Evolutionary conservation across 2,329 filamentous ascomycete species (phyloP).

Genomic region (Coniella lustricola): DNA sequence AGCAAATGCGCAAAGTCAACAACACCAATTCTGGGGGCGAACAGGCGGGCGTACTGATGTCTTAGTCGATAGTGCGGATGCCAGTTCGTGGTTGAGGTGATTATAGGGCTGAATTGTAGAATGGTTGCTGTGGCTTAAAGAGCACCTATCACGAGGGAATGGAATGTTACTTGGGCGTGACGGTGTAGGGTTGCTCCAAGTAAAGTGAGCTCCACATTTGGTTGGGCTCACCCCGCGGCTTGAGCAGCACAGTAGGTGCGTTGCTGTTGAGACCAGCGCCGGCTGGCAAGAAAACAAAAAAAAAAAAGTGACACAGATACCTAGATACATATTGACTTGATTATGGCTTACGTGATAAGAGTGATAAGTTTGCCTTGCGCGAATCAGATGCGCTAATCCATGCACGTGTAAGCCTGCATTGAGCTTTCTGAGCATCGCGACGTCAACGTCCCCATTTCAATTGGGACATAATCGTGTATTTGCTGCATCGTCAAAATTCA

Average conservation of each 20-base stretch:
- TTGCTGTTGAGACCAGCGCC: neutral
- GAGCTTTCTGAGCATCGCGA: neutral
- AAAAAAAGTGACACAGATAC: no score
- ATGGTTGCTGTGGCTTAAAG: neutral
- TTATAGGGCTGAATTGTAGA: neutral
- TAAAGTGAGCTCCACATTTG: conserved; percentile 7
- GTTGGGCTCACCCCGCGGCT: conserved; percentile 9
- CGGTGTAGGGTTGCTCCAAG: neutral
- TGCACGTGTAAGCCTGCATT: neutral
- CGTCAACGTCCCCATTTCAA: neutral
- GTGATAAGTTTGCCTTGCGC: neutral
- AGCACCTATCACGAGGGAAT: neutral
- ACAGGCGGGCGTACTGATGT: neutral
- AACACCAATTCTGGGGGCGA: neutral
- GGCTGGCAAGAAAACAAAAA: neutral
- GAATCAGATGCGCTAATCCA: neutral
- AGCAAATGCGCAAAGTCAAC: no score
- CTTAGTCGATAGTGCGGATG: neutral
- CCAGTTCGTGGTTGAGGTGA: neutral
- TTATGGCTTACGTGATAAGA: neutral
- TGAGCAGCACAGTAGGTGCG: neutral
- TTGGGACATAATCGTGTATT: no score
- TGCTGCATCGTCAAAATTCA: neutral
- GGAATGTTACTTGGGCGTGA: conserved; percentile 6
- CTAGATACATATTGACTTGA: no score